Evolutionary conservation across 1,139 yeast species (phyloP), one percentile per base, ranked within the genome.

Genomic region (Casaregolazyma lundiana): DNA sequence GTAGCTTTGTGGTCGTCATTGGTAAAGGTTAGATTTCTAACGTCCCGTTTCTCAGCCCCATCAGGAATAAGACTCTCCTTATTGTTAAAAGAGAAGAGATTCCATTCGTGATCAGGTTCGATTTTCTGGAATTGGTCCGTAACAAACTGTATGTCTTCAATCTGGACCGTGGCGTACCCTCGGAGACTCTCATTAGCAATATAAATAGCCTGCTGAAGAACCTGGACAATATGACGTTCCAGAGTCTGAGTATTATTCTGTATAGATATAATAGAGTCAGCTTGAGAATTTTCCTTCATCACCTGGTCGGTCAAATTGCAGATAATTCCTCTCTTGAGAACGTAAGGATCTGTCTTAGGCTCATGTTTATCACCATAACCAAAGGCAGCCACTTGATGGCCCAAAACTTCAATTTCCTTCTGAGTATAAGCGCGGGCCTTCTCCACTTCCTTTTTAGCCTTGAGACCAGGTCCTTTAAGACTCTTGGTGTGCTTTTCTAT

Each of bases 281-380:
- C 59, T 47, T 71, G 72, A 22, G 59, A 56, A 56, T 75, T 74
- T 60, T 76, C 80, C 51, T 66, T 68, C 39, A 58, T 54, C 35
- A 75, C 56, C 59, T 75, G 80, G 41, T 59, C 65, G 11, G 66
- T 68, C 3, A 75, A 68, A 26, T 68, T 60, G 41, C 60, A 56
- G 24, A 66, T 52, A 4, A 70, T 62, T 13, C 55, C 44, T 46
- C 78, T 69, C 51, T 71, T 68, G 44, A 68, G 55, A 26, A 73
- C 59, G 51, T 68, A 76, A 4, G 80, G 80, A 53, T 76, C 80
- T 41, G 60, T 58, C 46, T 63, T 61, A 46, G 70, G 65, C 26
- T 74, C 77, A 8, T 66, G 50, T 49, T 65, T 67, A 7, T 51
- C 50, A 19, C 49, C 47, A 35, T 49, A 52, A 21, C 58, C 56